A percentile compares a stretch with the other conserved stretches of the same genome.
These are phyloP conservation scores for Plectosphaerella plurivora DNA, from an alignment of 2,329 filamentous ascomycete genomes.

Conservation along the genomic window DNA sequence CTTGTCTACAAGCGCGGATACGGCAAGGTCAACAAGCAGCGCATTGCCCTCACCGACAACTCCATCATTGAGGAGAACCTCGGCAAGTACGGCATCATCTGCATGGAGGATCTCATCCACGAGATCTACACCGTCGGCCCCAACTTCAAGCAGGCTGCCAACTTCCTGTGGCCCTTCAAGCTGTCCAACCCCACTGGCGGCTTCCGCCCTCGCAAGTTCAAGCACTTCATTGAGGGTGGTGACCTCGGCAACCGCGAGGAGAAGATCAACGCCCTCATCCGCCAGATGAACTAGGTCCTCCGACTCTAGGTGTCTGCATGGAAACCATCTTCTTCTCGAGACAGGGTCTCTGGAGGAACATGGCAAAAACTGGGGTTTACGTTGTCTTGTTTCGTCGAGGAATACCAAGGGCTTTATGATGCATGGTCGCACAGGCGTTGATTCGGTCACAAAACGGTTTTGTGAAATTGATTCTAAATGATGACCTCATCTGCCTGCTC, in stretches of 20 bases:
- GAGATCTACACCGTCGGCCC: constrained; percentile 98
- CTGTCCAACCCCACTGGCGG: constrained; percentile 96
- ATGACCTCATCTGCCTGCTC: not conserved
- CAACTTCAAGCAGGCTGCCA: constrained; percentile 99
- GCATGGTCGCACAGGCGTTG: constrained; percentile 30
- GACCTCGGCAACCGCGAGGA: constrained; percentile 98
- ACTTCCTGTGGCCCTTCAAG: constrained; percentile 99
- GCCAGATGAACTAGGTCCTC: constrained; percentile 90
- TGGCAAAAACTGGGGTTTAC: constrained; percentile 21
- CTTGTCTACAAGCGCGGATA: constrained; percentile 99
- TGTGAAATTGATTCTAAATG: constrained; percentile 23
- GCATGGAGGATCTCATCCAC: constrained; percentile 98
- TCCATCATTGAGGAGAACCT: constrained; percentile 94
- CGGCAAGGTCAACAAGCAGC: constrained; percentile 98
- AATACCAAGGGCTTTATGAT: constrained; percentile 14
- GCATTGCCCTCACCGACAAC: constrained; percentile 94
- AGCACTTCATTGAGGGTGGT: constrained; percentile 98
- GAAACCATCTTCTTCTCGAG: not conserved
- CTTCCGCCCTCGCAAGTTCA: constrained; percentile 96
- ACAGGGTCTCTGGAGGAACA: not conserved
- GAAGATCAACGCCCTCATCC: constrained; percentile 92
- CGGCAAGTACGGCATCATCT: constrained; percentile 98
- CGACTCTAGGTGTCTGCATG: not conserved
- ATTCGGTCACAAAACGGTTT: constrained; percentile 19
- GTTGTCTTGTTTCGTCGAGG: constrained; percentile 18